These are phyloP conservation scores for Tympanopsis confertula DNA, from an alignment of 2,329 filamentous ascomycete genomes.

Conservation along the genomic window DNA sequence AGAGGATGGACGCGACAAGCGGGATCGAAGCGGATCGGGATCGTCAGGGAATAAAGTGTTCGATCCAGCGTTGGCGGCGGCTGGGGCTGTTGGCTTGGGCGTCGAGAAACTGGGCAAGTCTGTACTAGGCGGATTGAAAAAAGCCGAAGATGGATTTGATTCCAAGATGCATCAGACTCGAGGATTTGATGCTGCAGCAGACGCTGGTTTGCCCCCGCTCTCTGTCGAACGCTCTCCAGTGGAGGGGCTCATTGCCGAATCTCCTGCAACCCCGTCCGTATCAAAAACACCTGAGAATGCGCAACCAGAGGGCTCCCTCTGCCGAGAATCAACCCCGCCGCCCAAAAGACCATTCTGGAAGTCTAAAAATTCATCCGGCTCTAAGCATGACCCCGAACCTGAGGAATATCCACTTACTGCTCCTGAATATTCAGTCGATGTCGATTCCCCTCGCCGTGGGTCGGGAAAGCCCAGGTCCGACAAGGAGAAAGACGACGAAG, in stretches of 20 bases:
- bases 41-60: neutral
- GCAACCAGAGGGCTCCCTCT: no score
- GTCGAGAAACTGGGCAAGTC: neutral
- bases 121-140: neutral
- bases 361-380: neutral
- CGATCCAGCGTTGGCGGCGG: neutral
- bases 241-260: neutral
- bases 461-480: neutral
- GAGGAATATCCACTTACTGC: neutral
- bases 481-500: slow-evolving; percentile 33
- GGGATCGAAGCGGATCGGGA: neutral
- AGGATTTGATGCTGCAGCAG: no score
- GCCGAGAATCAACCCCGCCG: neutral
- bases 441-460: neutral
- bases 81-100: neutral
- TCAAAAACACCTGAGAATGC: no score
- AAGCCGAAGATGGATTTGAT: neutral
- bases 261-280: neutral
- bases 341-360: neutral
- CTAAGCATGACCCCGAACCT: neutral
- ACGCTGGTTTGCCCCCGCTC: no score
- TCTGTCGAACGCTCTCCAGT: neutral
- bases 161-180: no score
- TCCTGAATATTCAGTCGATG: no score
- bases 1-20: neutral